A percentile compares a stretch with the other conserved stretches of the same genome.
phyloP scores from a whole-genome alignment of 768 basidiomycete genomes.

The Cystobasidium ongulense region DNA sequence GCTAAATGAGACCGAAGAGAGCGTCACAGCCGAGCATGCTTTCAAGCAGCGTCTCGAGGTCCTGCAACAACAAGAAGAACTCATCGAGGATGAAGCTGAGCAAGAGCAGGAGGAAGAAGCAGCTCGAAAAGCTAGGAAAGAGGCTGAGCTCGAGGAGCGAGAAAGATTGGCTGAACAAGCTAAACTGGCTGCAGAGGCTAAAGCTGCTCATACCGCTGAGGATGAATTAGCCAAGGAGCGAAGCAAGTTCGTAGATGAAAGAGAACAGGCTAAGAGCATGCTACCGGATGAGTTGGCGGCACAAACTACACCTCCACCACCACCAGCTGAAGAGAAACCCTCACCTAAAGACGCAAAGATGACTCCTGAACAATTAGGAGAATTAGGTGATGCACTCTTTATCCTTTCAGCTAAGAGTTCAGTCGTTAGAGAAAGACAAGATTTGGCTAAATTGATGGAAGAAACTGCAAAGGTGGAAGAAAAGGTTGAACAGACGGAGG shows the following conservation, averaged over 20 bases:
- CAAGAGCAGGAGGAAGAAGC: slow-evolving; percentile 64
- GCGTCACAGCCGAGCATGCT: slow-evolving; percentile 83
- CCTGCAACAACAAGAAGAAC: slow-evolving; percentile 93
- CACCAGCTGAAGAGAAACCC: slow-evolving; percentile 44
- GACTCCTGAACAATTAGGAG: slow-evolving; percentile 91
- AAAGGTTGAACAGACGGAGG: slow-evolving; percentile 43
- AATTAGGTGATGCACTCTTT: slow-evolving; percentile 81
- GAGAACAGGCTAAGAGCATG: slow-evolving; percentile 58
- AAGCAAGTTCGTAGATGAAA: slow-evolving; percentile 48
- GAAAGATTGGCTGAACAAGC: slow-evolving; percentile 41
- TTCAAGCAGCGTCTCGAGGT: slow-evolving; percentile 99
- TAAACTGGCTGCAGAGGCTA: not conserved
- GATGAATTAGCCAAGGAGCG: slow-evolving; percentile 40
- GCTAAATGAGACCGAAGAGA: slow-evolving; percentile 92
- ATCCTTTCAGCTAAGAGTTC: slow-evolving; percentile 87
- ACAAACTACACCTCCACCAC: not conserved
- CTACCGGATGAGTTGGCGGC: slow-evolving; percentile 62
- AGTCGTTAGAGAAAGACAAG: slow-evolving; percentile 89
- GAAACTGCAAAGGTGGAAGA: slow-evolving; percentile 85
- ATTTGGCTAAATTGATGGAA: slow-evolving; percentile 81
- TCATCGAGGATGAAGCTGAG: slow-evolving; percentile 97
- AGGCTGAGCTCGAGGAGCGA: slow-evolving; percentile 54
- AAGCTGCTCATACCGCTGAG: not conserved
- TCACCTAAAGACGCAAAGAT: slow-evolving; percentile 66
- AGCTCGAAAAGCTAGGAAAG: slow-evolving; percentile 52